These are phyloP conservation scores for Crassisporium funariophilum DNA, from an alignment of 768 basidiomycete genomes.

Conservation along the genomic window DNA sequence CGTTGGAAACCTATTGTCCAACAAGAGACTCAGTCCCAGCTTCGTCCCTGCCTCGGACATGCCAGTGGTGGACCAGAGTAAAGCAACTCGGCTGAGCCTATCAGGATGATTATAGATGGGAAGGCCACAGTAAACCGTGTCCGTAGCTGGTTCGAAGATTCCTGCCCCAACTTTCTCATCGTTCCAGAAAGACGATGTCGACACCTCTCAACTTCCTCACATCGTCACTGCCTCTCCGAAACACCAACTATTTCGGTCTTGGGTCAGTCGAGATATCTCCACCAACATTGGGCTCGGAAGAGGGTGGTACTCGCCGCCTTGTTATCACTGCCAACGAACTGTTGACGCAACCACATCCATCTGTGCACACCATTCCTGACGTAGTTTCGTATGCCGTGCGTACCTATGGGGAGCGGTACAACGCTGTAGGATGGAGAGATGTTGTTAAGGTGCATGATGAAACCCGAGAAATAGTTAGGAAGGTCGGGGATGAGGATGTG, in stretches of 20 bases:
- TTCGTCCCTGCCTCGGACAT: too few relatives aligned
- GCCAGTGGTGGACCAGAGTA: too few relatives aligned
- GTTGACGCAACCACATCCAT: constrained; percentile 56
- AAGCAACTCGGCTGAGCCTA: too few relatives aligned
- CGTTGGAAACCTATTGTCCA: too few relatives aligned
- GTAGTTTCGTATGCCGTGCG: constrained; percentile 65
- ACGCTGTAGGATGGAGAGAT: constrained; percentile 73
- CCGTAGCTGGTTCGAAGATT: too few relatives aligned
- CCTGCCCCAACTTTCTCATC: too few relatives aligned
- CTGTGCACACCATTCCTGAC: constrained; percentile 73
- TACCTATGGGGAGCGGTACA: constrained; percentile 57
- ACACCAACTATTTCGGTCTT: constrained; percentile 14
- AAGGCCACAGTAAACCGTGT: too few relatives aligned
- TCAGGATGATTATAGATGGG: too few relatives aligned
- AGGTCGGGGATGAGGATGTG: constrained; percentile 70
- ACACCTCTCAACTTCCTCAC: constrained; percentile 15
- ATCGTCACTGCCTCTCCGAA: constrained; percentile 11
- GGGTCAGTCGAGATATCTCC: constrained; percentile 60
- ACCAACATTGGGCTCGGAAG: constrained; percentile 31
- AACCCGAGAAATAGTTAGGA: constrained; percentile 77
- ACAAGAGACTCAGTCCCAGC: too few relatives aligned
- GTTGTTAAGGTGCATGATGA: constrained; percentile 66
- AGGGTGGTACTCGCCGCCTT: constrained; percentile 54
- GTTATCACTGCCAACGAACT: constrained; percentile 51
- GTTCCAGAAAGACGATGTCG: too few relatives aligned